phyloP scores from a whole-genome alignment of 2,329 filamentous ascomycete genomes.

The Diaporthe helianthi region DNA sequence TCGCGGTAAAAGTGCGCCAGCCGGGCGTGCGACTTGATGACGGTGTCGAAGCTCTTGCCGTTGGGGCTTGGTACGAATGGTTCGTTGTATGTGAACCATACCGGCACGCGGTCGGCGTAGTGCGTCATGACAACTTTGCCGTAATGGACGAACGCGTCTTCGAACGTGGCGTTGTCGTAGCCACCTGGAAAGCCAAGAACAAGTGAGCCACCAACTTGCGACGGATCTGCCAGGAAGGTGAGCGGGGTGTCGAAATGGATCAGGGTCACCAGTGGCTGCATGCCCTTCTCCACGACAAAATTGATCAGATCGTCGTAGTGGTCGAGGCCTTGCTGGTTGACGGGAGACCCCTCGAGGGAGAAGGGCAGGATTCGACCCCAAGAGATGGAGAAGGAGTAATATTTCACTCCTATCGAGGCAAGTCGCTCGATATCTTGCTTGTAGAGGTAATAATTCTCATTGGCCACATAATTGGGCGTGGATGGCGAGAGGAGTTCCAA shows the following conservation, averaged over 20 bases:
- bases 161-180: constrained; percentile 55
- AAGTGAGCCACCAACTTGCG: constrained; percentile 34
- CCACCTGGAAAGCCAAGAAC: constrained; percentile 53
- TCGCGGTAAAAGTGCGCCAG: constrained; percentile 62
- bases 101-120: constrained; percentile 58
- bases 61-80: constrained; percentile 52
- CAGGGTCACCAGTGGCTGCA: constrained; percentile 56
- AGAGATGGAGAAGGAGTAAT: constrained; percentile 60
- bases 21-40: constrained; percentile 56
- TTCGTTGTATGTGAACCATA: constrained; percentile 63
- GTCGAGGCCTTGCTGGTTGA: constrained; percentile 57
- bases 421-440: constrained; percentile 63
- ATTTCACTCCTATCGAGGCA: constrained; percentile 57
- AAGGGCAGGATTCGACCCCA: constrained; percentile 63
- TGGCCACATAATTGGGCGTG: constrained; percentile 47
- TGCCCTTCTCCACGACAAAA: constrained; percentile 55
- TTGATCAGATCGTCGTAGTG: constrained; percentile 63
- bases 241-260: constrained; percentile 58
- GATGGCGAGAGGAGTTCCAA: constrained; percentile 46
- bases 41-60: constrained; percentile 48
- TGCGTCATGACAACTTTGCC: constrained; percentile 59
- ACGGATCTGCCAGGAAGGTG: constrained; percentile 48
- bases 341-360: constrained; percentile 54
- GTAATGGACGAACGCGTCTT: constrained; percentile 60
- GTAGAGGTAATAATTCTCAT: constrained; percentile 62